Conservation (phyloP, 1,284 basidiomycete genomes). For the Wolfiporia cocos region DNA sequence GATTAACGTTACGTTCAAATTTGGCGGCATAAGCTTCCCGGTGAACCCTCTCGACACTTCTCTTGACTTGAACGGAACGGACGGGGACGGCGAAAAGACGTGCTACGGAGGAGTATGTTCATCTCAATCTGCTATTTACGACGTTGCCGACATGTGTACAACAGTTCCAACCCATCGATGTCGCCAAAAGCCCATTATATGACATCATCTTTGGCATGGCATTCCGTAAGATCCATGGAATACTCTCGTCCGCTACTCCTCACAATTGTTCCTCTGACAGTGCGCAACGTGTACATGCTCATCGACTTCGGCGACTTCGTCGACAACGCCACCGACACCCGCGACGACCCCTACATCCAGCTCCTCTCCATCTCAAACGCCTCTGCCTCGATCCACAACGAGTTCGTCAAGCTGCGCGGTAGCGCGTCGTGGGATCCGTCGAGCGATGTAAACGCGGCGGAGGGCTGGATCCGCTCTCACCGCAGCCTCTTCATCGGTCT, state of each 20-base stretch:
- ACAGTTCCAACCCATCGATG: conserved; percentile 24
- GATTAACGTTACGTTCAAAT: conserved; percentile 53
- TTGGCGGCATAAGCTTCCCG: conserved; percentile 42
- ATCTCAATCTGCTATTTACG: neutral
- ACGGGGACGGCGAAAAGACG: conserved; percentile 11
- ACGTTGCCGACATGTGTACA: neutral
- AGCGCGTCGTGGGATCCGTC: conserved; percentile 9
- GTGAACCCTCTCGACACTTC: conserved; percentile 52
- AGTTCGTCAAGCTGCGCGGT: conserved; percentile 27
- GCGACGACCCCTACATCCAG: conserved; percentile 27
- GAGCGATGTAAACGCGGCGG: neutral
- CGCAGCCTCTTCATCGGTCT: conserved; percentile 22
- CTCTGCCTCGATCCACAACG: conserved; percentile 22
- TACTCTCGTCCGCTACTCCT: neutral
- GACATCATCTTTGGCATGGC: conserved; percentile 29
- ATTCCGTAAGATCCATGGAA: conserved; percentile 30
- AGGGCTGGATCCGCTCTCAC: conserved; percentile 15
- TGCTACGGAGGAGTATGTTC: conserved; percentile 21
- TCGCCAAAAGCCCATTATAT: conserved; percentile 15
- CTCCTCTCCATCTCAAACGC: conserved; percentile 26
- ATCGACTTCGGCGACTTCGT: conserved; percentile 33
- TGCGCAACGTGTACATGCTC: conserved; percentile 29
- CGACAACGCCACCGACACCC: conserved; percentile 19
- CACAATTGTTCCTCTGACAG: conserved; percentile 14
- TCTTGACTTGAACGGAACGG: conserved; percentile 16